A percentile compares a stretch with the other conserved stretches of the same genome.
Evolutionary conservation across 75 land plant genomes (phyloP).

Genomic region (Cunninghamia lanceolata): DNA sequence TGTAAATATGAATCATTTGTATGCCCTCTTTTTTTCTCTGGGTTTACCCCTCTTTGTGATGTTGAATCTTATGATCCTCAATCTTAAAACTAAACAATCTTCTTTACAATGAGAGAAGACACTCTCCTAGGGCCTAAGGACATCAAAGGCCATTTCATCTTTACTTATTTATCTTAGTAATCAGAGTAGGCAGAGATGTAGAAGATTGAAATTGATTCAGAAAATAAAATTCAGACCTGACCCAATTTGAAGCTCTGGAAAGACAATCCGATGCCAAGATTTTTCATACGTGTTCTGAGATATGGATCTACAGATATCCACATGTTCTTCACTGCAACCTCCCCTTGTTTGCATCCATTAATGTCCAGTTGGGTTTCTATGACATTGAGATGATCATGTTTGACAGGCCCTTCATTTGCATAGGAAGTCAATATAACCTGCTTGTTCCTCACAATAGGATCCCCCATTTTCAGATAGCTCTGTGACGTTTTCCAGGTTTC

Average conservation of each 20-base stretch:
- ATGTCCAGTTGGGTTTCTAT: slow-evolving; percentile 4
- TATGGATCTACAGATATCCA: slow-evolving; percentile 34
- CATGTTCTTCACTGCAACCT: slow-evolving; percentile 14
- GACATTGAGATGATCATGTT: slow-evolving; percentile 23
- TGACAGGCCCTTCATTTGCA: slow-evolving; percentile 17
- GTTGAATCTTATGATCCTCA: background rate
- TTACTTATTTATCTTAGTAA: background rate
- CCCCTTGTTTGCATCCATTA: slow-evolving; percentile 6
- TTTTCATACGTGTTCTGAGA: slow-evolving; percentile 14
- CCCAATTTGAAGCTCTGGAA: background rate
- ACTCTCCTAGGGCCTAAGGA: background rate
- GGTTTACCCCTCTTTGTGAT: no score
- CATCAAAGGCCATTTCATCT: background rate
- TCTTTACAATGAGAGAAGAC: no score
- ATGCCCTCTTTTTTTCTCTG: no score
- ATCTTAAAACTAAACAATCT: background rate
- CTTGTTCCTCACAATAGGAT: background rate
- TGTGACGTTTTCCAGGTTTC: no score
- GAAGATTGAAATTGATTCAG: no score
- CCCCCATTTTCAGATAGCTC: background rate
- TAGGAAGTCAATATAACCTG: slow-evolving; percentile 15
- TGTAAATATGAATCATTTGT: background rate
- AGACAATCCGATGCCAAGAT: slow-evolving; percentile 1
- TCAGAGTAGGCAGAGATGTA: background rate
- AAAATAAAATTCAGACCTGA: background rate